Evolutionary conservation across 2,329 filamentous ascomycete species (phyloP).

Genomic region (Mollisia scopiformis): DNA sequence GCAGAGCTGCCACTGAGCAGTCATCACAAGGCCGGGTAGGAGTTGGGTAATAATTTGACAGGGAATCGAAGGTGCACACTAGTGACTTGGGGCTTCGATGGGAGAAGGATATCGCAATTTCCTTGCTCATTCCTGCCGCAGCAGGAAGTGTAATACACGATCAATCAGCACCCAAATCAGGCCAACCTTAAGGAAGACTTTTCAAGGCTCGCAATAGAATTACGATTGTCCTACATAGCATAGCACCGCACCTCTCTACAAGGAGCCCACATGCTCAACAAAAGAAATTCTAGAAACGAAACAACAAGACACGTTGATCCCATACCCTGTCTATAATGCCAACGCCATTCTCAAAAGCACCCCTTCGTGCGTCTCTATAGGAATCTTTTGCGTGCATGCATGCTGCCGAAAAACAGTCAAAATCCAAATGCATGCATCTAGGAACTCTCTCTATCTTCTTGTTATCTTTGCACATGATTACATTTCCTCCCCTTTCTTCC

Average conservation of each 20-base stretch:
- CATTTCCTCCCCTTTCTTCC: constrained; percentile 9
- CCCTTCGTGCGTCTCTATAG: constrained; percentile 14
- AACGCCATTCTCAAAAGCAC: constrained; percentile 20
- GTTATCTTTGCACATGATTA: constrained; percentile 22
- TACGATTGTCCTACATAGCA: neutral
- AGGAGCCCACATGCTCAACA: neutral
- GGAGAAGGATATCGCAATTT: neutral
- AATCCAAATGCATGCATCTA: constrained; percentile 22
- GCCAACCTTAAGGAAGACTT: neutral
- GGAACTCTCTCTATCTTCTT: constrained; percentile 14
- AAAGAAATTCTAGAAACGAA: neutral
- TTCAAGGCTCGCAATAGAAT: neutral
- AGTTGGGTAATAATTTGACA: too few relatives aligned
- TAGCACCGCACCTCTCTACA: neutral
- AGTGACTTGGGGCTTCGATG: neutral
- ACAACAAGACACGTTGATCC: neutral
- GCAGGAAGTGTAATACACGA: too few relatives aligned
- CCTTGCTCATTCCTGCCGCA: too few relatives aligned
- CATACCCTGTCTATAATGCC: constrained; percentile 17
- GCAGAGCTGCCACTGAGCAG: neutral
- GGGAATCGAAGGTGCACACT: neutral
- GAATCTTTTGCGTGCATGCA: constrained; percentile 10
- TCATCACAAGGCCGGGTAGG: too few relatives aligned
- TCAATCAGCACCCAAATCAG: neutral
- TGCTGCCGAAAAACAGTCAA: too few relatives aligned